Conservation (phyloP, 2,329 filamentous ascomycete species). For the Acrocalymma vagum region DNA sequence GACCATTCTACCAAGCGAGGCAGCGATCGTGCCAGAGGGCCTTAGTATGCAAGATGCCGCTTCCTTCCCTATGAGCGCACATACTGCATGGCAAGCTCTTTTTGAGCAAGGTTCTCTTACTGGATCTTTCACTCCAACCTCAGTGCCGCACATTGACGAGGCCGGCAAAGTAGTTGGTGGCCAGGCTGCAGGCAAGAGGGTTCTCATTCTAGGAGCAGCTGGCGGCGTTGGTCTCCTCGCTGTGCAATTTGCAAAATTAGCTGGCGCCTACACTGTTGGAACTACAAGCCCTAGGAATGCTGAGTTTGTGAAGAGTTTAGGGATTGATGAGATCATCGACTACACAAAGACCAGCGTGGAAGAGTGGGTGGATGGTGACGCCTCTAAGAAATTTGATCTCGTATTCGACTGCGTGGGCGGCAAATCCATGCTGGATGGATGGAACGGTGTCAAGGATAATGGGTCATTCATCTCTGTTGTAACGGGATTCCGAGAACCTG, state of each 20-base stretch:
- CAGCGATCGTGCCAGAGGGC: slow-evolving; percentile 45
- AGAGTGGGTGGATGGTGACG: slow-evolving; percentile 38
- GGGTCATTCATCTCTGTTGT: slow-evolving; percentile 52
- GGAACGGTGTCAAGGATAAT: slow-evolving; percentile 50
- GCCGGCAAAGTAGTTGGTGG: slow-evolving; percentile 12
- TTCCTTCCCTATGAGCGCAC: slow-evolving; percentile 49
- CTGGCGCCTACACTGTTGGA: slow-evolving; percentile 51
- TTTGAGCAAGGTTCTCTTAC: slow-evolving; percentile 41
- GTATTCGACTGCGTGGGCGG: slow-evolving; percentile 57
- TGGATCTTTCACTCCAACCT: slow-evolving; percentile 11
- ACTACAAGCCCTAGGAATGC: slow-evolving; percentile 48
- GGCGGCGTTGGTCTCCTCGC: slow-evolving; percentile 56
- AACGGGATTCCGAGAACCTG: slow-evolving; percentile 35
- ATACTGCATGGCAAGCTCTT: slow-evolving; percentile 56
- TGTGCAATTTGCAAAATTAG: slow-evolving; percentile 51
- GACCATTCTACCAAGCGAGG: slow-evolving; percentile 42
- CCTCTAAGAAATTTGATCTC: slow-evolving; percentile 49
- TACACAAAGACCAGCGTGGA: slow-evolving; percentile 44
- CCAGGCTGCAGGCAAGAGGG: slow-evolving; percentile 38
- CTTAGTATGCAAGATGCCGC: slow-evolving; percentile 47
- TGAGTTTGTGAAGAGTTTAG: slow-evolving; percentile 48
- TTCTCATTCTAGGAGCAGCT: slow-evolving; percentile 53
- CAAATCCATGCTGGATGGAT: slow-evolving; percentile 51
- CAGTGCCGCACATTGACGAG: slow-evolving; percentile 12
- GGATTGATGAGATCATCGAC: slow-evolving; percentile 53